These are phyloP conservation scores for Nakazawaea sp. DNA, from an alignment of 805 yeast genomes.

Conservation along the genomic window DNA sequence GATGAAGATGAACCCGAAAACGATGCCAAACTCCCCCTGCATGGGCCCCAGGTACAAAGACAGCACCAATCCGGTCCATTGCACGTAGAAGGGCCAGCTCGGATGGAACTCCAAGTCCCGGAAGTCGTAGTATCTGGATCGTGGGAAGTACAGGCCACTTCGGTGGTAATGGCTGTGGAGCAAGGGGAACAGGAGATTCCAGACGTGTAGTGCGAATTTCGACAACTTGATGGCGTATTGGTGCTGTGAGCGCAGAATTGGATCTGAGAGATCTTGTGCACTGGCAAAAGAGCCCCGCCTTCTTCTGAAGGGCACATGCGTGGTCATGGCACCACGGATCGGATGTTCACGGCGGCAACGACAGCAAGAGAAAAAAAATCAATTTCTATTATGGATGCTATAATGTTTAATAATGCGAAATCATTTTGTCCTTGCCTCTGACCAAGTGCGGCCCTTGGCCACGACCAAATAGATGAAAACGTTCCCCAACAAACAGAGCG, in stretches of 20 bases:
- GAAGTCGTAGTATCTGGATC: neutral
- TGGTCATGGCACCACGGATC: too few relatives aligned
- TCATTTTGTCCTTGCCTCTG: neutral
- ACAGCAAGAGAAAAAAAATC: too few relatives aligned
- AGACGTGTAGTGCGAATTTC: constrained; percentile 2
- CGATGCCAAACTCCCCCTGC: neutral
- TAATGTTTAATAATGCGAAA: too few relatives aligned
- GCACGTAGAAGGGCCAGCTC: constrained; percentile 1
- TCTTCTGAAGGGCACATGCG: too few relatives aligned
- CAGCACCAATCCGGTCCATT: constrained; percentile 1
- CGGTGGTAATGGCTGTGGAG: neutral
- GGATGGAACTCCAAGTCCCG: neutral
- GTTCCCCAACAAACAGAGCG: constrained; percentile 23
- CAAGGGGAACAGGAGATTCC: constrained; percentile 4
- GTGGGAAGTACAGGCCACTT: constrained; percentile 1
- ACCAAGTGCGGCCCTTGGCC: constrained; percentile 8
- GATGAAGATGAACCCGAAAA: constrained; percentile 9
- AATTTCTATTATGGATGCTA: too few relatives aligned
- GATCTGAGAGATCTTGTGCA: neutral
- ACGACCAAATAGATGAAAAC: constrained; percentile 9
- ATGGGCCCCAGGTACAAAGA: constrained; percentile 4
- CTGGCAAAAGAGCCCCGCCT: constrained; percentile 3
- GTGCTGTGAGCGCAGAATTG: neutral
- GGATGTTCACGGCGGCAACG: too few relatives aligned
- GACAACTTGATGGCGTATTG: too few relatives aligned